Percentiles rank a stretch among this genome's conserved stretches.
phyloP scores from a whole-genome alignment of 306 rosid genomes.

The Glycyrrhiza uralensis region DNA sequence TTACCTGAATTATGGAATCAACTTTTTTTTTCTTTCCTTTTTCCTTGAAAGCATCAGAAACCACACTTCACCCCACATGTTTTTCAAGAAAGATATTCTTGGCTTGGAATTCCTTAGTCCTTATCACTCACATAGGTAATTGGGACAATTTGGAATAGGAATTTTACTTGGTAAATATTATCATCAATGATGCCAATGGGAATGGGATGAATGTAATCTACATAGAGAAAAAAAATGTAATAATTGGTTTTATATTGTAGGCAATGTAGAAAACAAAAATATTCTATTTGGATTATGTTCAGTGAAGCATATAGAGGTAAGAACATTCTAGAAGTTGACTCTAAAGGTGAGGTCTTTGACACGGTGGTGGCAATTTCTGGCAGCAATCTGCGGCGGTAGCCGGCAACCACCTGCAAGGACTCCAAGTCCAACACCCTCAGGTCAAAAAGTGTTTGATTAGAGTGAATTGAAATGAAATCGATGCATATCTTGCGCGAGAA shows the following conservation, averaged over 20 bases:
- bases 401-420: no score
- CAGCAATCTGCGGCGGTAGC: no score
- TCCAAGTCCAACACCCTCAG: no score
- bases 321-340: no score
- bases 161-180: not conserved
- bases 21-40: not conserved
- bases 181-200: slow-evolving; percentile 16
- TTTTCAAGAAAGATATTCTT: slow-evolving; percentile 37
- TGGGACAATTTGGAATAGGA: not conserved
- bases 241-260: not conserved
- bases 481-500: no score
- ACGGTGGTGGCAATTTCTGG: no score
- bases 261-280: not conserved
- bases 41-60: slow-evolving; percentile 37
- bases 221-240: not conserved
- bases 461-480: no score
- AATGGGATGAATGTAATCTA: not conserved
- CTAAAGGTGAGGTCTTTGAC: no score
- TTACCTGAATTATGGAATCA: slow-evolving; percentile 30
- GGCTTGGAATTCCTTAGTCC: slow-evolving; percentile 22
- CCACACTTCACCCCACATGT: slow-evolving; percentile 26
- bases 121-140: slow-evolving; percentile 33
- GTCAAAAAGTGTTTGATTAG: no score
- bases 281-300: not conserved
- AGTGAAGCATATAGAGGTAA: no score